phyloP scores from a whole-genome alignment of 306 rosid species.

The Medicago arabica region DNA sequence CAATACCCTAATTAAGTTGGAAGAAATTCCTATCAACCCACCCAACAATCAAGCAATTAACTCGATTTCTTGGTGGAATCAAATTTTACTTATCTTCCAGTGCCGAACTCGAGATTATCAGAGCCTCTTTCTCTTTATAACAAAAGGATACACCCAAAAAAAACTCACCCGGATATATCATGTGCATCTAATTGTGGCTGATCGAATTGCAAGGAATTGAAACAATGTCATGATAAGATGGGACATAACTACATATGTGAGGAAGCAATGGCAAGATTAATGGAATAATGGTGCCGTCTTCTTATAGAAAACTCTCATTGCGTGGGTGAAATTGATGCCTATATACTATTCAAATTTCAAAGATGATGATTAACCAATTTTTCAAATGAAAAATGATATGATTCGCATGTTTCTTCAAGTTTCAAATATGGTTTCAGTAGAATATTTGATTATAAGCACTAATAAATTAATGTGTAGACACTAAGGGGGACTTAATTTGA shows the following conservation, averaged over 20 bases:
- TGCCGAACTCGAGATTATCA: too few species aligned
- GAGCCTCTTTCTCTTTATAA: too few species aligned
- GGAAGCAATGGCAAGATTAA: constrained; percentile 21
- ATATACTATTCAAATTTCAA: background rate
- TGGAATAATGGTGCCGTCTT: constrained; percentile 1
- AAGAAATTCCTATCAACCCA: too few species aligned
- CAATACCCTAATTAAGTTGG: too few species aligned
- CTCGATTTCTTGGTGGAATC: too few species aligned
- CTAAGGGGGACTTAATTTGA: constrained; percentile 42
- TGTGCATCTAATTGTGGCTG: background rate
- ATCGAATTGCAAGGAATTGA: background rate
- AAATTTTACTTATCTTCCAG: too few species aligned
- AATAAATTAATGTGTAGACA: constrained; percentile 16
- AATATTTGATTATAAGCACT: constrained; percentile 66
- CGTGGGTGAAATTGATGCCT: background rate
- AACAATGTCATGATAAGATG: constrained; percentile 10
- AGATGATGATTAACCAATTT: constrained; percentile 12
- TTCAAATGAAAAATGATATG: background rate
- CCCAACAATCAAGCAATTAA: background rate
- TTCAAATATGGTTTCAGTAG: constrained; percentile 53
- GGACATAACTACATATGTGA: constrained; percentile 22
- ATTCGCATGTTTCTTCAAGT: constrained; percentile 10
- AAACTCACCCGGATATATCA: background rate
- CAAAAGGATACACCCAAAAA: too few species aligned
- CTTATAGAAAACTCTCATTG: constrained; percentile 24